Conservation (phyloP, 2,329 filamentous ascomycete genomes). For the Basipetospora chlamydospora region DNA sequence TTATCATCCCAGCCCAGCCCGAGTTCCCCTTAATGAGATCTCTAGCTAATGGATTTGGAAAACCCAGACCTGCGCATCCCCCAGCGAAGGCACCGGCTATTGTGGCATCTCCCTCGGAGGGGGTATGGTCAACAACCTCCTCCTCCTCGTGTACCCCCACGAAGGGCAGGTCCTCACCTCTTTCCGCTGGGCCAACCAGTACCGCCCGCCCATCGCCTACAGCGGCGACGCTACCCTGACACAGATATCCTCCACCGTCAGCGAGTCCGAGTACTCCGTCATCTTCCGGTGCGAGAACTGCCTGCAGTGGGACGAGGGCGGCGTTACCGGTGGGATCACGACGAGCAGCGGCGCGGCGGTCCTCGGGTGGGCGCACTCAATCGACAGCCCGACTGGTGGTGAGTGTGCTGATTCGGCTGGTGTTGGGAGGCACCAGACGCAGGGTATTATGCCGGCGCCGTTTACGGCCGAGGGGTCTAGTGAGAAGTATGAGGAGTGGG, state of each 20-base stretch:
- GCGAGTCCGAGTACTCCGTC: conserved; percentile 41
- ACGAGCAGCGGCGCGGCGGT: conserved; percentile 30
- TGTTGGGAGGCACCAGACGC: conserved; percentile 39
- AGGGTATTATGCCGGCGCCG: conserved; percentile 31
- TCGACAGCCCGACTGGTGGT: conserved; percentile 13
- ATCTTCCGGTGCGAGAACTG: conserved; percentile 51
- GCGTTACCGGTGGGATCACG: conserved; percentile 24
- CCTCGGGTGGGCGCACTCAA: conserved; percentile 42
- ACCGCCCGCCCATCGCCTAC: conserved; percentile 42
- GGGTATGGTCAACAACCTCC: conserved; percentile 4
- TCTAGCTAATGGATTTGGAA: too few relatives aligned
- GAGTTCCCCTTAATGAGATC: not conserved
- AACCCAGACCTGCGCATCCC: conserved; percentile 15
- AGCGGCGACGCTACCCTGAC: conserved; percentile 46
- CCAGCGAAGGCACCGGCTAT: conserved; percentile 8
- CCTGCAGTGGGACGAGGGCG: conserved; percentile 35
- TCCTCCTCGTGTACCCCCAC: conserved; percentile 23
- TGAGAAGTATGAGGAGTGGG: conserved; percentile 26
- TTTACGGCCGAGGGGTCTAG: conserved; percentile 21
- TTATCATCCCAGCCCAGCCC: not conserved
- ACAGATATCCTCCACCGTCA: conserved; percentile 42
- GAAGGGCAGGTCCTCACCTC: conserved; percentile 38
- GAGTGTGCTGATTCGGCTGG: conserved; percentile 26
- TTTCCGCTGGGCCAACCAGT: conserved; percentile 42
- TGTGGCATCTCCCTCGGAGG: conserved; percentile 3